Evolutionary conservation across 352 stramenopile species (phyloP).

Genomic region (Globisporangium lucens): DNA sequence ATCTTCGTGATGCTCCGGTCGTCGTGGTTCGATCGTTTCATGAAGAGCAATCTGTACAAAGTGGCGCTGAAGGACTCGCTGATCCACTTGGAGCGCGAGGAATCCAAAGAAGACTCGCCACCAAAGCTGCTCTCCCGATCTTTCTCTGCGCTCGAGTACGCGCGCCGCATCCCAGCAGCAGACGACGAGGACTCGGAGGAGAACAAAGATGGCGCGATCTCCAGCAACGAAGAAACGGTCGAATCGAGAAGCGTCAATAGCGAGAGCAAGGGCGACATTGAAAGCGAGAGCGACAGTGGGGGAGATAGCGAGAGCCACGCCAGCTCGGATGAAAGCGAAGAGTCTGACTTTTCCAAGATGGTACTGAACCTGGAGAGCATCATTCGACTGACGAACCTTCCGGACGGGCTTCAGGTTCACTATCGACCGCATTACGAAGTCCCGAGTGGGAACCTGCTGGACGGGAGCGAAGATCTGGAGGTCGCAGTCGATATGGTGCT

Average conservation of each 20-base stretch:
- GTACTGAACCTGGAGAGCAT: slow-evolving; percentile 81
- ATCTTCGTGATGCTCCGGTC: slow-evolving; percentile 79
- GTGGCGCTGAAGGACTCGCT: slow-evolving; percentile 71
- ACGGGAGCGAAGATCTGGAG: slow-evolving; percentile 25
- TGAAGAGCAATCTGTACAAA: slow-evolving; percentile 82
- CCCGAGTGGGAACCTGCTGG: slow-evolving; percentile 24
- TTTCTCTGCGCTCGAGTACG: slow-evolving; percentile 46
- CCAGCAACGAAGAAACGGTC: slow-evolving; percentile 12
- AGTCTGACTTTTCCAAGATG: slow-evolving; percentile 52
- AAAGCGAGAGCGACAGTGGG: slow-evolving; percentile 17
- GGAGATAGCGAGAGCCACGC: slow-evolving; percentile 31
- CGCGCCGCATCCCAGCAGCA: slow-evolving; percentile 9
- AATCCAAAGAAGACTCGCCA: slow-evolving; percentile 61
- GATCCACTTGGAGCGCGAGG: slow-evolving; percentile 57
- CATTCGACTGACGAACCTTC: slow-evolving; percentile 76
- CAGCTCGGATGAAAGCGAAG: slow-evolving; percentile 40
- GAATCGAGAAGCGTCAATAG: slow-evolving; percentile 13
- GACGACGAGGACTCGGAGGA: slow-evolving; percentile 12
- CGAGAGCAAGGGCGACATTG: slow-evolving; percentile 15
- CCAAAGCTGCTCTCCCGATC: slow-evolving; percentile 61
- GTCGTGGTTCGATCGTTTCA: slow-evolving; percentile 83
- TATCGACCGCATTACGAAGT: slow-evolving; percentile 75
- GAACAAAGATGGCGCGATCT: slow-evolving; percentile 8
- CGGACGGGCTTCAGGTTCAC: slow-evolving; percentile 76
- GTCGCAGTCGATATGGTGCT: slow-evolving; percentile 54